Base-by-base conservation (phyloP, 1,284 basidiomycete genomes). In the Termitomyces sp. region DNA sequence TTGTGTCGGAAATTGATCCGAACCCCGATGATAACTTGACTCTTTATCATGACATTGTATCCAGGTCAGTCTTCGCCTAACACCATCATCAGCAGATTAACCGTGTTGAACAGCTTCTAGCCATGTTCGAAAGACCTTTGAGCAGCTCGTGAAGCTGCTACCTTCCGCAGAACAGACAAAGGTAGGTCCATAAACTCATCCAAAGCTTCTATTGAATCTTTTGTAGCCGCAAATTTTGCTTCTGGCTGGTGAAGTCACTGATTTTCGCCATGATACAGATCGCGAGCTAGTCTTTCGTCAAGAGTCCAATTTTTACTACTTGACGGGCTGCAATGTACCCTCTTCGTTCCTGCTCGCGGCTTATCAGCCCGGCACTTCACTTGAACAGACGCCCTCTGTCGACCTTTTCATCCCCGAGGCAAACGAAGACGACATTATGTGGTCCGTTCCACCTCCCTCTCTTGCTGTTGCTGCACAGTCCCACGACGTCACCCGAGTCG, bases 271-370 rank as follows among this genome's bases (percentile, higher is more conserved):
- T 68, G 92, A 96, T 67, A 95, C 93, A 3, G 94, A 97, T 68
- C 81, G 92, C 50, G 92, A 94, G 71, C 73, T 92, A 46, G 70
- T 78, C 1, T 94, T 92, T 68, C 84, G 76, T 43, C 77, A 79
- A 62, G 92, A 94, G 72, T 88, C 87, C 62, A 95, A 95, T 71
- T 96, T 95, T 69, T 88, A 82, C 72, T 95, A 93, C 67, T 76
- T 95, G 5, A 82, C 90, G 0, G 92, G 91, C 57, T 92, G 88
- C 70, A 73, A 78, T 44, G 78, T 92, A 1, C 88, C 91, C 2
- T 74, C 75, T 0, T 85, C 90, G 1, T 83, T 81, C 55, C 69
- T 94, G 8, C 70, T 93, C n/a, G 68, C 90, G 8, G 70, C 78
- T 0, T 86, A 81, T 62, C 75, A 82, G 61, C 66, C 75, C 47